Percentiles rank a stretch among this genome's conserved stretches.
Conservation (phyloP, 805 yeast genomes). For the Saccharomycopsis selenospora region DNA sequence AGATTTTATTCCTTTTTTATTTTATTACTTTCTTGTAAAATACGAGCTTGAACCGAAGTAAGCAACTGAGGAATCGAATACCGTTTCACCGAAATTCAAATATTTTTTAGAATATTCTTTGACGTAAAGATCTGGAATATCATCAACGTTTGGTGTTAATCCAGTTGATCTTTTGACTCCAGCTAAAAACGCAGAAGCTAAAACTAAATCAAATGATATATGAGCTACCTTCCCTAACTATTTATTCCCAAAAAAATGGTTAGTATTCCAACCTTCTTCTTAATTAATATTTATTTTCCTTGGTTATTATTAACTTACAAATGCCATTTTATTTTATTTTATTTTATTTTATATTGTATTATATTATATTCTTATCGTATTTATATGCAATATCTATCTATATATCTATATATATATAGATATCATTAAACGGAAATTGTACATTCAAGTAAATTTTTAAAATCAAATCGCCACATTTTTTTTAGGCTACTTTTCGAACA, state of each 20-base stretch:
- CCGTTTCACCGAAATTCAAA: conserved; percentile 77
- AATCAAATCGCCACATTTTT: no score
- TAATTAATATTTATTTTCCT: background rate
- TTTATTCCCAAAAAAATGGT: no score
- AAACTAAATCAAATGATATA: conserved; percentile 7
- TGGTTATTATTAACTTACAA: background rate
- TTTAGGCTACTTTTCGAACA: no score
- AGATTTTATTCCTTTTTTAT: background rate
- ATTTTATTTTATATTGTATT: background rate
- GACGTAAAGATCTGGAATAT: conserved; percentile 38
- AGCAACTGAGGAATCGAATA: conserved; percentile 65
- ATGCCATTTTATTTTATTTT: background rate
- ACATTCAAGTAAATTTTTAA: no score
- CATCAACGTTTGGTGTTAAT: conserved; percentile 47
- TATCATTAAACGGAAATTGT: no score
- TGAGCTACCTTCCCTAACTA: conserved; percentile 8
- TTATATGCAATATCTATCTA: no score
- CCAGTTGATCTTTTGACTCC: conserved; percentile 73
- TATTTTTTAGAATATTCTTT: conserved; percentile 55
- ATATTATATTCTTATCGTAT: conserved; percentile 22
- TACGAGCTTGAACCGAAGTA: conserved; percentile 64
- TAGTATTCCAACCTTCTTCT: no score
- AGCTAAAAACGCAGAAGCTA: conserved; percentile 29
- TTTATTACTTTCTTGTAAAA: conserved; percentile 51
- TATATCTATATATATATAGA: no score